These are phyloP conservation scores for Dictyostelium citrinum DNA, from an alignment of 78 protist species.

Conservation along the genomic window DNA sequence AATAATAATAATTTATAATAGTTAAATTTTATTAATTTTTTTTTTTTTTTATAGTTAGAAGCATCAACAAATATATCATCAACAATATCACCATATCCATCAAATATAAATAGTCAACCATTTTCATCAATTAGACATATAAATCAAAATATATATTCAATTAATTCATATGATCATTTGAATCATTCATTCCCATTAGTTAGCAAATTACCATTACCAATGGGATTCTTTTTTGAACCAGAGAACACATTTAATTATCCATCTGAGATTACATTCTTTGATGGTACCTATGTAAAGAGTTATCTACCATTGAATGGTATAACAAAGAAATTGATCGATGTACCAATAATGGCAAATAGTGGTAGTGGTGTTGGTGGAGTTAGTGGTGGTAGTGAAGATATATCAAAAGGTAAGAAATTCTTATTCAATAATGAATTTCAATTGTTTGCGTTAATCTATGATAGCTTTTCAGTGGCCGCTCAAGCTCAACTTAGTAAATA, in stretches of 20 bases:
- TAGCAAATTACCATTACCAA: background rate
- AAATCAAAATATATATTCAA: constrained; percentile 60
- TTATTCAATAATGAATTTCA: constrained; percentile 47
- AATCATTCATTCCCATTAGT: constrained; percentile 45
- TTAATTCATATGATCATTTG: constrained; percentile 23
- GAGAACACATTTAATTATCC: constrained; percentile 63
- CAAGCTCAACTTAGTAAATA: constrained; percentile 61
- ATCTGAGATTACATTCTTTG: constrained; percentile 43
- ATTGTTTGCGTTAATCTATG: constrained; percentile 31
- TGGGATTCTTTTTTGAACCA: constrained; percentile 66
- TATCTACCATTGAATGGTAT: constrained; percentile 54
- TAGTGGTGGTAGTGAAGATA: background rate
- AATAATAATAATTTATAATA: background rate
- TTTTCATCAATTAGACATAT: constrained; percentile 39
- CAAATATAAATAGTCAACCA: background rate
- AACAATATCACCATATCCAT: background rate
- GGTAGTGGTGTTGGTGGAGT: background rate
- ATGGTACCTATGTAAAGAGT: constrained; percentile 25
- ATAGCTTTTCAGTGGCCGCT: constrained; percentile 13
- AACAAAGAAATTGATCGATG: background rate
- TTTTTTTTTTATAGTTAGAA: background rate
- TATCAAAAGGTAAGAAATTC: constrained; percentile 31
- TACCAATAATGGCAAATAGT: constrained; percentile 4
- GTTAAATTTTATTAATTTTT: background rate
- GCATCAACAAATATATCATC: background rate